phyloP scores from a whole-genome alignment of 805 yeast species.

The Wickerhamiella spandovensis region DNA sequence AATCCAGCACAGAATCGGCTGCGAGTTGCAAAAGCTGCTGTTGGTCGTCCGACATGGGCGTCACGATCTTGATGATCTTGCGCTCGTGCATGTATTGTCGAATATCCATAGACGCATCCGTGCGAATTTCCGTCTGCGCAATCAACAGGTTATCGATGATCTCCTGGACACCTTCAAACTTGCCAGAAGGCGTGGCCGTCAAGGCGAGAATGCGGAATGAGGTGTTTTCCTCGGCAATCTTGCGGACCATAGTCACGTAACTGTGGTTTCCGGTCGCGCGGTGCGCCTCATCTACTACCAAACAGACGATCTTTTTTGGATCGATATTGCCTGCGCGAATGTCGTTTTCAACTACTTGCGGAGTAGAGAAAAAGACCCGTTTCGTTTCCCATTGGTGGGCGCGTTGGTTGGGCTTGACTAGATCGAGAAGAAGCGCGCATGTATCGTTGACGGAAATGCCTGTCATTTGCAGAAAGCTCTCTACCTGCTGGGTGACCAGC shows the following conservation, averaged over 20 bases:
- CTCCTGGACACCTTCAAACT: slow-evolving; percentile 75
- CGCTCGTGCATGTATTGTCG: slow-evolving; percentile 63
- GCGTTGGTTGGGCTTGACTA: slow-evolving; percentile 47
- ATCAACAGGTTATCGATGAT: slow-evolving; percentile 62
- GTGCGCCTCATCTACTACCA: slow-evolving; percentile 94
- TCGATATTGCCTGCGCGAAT: slow-evolving; percentile 57
- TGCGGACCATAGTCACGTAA: slow-evolving; percentile 68
- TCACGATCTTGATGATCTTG: slow-evolving; percentile 44
- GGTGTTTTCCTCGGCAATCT: slow-evolving; percentile 45
- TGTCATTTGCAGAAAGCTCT: slow-evolving; percentile 77
- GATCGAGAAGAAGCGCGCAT: slow-evolving; percentile 23
- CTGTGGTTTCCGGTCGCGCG: slow-evolving; percentile 85
- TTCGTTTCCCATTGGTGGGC: slow-evolving; percentile 64
- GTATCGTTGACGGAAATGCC: slow-evolving; percentile 69
- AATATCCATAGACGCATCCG: slow-evolving; percentile 74
- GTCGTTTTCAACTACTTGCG: slow-evolving; percentile 92
- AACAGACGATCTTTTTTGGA: slow-evolving; percentile 58
- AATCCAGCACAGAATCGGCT: slow-evolving; percentile 54
- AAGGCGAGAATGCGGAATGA: slow-evolving; percentile 69
- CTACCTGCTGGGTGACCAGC: slow-evolving; percentile 87
- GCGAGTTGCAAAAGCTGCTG: slow-evolving; percentile 40
- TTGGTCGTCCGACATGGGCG: slow-evolving; percentile 43
- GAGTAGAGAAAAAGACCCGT: slow-evolving; percentile 84
- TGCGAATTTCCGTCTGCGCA: slow-evolving; percentile 69
- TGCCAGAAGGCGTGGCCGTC: slow-evolving; percentile 93